Evolutionary conservation across 306 rosid species (phyloP).

Genomic region (Crotalaria pallida): DNA sequence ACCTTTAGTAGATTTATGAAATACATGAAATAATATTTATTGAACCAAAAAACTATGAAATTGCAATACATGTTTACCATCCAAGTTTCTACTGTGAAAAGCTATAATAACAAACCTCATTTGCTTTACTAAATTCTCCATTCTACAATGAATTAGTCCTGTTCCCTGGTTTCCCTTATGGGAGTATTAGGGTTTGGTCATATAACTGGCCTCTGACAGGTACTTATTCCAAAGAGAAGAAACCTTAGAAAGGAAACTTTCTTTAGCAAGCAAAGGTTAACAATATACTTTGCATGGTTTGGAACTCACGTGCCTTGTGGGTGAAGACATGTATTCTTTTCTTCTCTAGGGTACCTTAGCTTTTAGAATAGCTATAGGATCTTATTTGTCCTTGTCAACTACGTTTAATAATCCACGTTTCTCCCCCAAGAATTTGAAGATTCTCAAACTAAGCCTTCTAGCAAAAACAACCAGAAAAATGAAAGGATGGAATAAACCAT

Average conservation of each 20-base stretch:
- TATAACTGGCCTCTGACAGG: not conserved
- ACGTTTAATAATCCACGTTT: not conserved
- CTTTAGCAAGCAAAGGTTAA: slow-evolving; percentile 37
- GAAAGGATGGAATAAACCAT: not conserved
- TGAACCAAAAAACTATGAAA: not conserved
- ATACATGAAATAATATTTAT: not conserved
- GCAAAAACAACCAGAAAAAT: not conserved
- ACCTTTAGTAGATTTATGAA: not conserved
- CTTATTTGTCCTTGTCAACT: not conserved
- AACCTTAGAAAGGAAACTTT: slow-evolving; percentile 12
- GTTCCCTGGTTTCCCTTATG: slow-evolving; percentile 24
- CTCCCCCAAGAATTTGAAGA: not conserved
- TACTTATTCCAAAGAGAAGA: slow-evolving; percentile 43
- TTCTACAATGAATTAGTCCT: not conserved
- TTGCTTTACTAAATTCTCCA: slow-evolving; percentile 42
- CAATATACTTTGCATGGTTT: slow-evolving; percentile 67
- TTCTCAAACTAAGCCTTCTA: not conserved
- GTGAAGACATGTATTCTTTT: slow-evolving; percentile 54
- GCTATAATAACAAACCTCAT: slow-evolving; percentile 45
- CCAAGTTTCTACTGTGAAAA: not conserved
- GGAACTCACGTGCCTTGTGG: slow-evolving; percentile 37
- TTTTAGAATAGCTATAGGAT: slow-evolving; percentile 11
- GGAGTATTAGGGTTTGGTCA: not conserved
- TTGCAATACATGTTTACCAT: not conserved
- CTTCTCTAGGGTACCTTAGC: slow-evolving; percentile 13